Base-by-base conservation (phyloP, 148 eudicot genomes). In the Chenopodium formosanum region DNA sequence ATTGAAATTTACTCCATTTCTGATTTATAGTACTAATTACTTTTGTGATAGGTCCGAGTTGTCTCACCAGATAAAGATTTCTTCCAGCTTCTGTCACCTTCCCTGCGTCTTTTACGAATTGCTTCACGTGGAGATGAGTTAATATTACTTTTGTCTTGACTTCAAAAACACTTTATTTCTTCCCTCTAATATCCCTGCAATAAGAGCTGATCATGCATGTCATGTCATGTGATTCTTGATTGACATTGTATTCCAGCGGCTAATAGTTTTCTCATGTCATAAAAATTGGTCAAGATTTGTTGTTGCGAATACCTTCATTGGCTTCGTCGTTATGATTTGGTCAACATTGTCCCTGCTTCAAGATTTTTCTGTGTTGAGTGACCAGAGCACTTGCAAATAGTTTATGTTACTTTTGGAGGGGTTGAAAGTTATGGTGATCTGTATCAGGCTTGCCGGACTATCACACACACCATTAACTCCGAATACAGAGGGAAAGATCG, bases 51-150 rank as follows among this genome's bases (percentile, higher is more conserved):
- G 99, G 99, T 96, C 70, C 89, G 99, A 78, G 95, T 96, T 81
- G 99, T 96, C 87, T 96, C 99, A 82, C 99, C 99, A 66, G 99
- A 96, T 87, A 96, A 94, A 88, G 99, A 96, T 82, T 96, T 96
- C 83, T 96, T 96, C 83, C 99, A 96, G 91, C 89, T 96, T 84
- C 84, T 96, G 78, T 96, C 99, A 75, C 98, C 99, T 73, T 94
- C 98, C 44, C 85, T 96, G 84, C 98, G 99, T 75, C 97, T 96
- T 79, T 80, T 96, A 80, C 90, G 99, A 86, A 91, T 89, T 77
- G 97, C 98, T 79, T 91, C 97, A 79, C 99, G 97, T 81, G 99
- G 99, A 76, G 86, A 89, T 71, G 94, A 89, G 99, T 94, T 82
- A 92, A 95, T 91, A 75, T 78, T 53, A 32, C 56, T 25, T 50